These are phyloP conservation scores for Aspergillus sclerotialis DNA, from an alignment of 2,329 filamentous ascomycete genomes.

Conservation along the genomic window DNA sequence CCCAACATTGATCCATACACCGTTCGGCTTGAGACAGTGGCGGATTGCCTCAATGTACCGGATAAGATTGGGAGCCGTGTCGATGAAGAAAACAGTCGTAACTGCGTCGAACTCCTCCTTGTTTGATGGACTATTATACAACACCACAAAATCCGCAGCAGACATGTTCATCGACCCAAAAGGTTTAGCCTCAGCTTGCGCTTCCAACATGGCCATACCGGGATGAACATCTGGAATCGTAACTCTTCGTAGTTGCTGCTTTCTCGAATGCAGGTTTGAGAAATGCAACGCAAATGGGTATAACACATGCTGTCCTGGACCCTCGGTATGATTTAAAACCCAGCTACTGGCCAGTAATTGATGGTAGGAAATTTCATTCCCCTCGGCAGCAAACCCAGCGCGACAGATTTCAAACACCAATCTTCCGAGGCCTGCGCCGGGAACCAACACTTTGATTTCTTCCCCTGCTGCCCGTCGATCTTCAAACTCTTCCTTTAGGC, in stretches of 20 bases:
- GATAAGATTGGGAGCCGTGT: conserved; percentile 90
- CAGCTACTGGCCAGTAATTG: conserved; percentile 77
- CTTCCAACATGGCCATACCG: conserved; percentile 45
- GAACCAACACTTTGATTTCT: conserved; percentile 66
- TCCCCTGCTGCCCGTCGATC: conserved; percentile 24
- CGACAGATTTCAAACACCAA: conserved; percentile 80
- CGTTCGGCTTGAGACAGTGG: conserved; percentile 68
- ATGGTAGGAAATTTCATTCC: conserved; percentile 96
- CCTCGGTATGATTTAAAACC: conserved; percentile 47
- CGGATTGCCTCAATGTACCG: conserved; percentile 79
- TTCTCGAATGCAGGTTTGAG: conserved; percentile 70
- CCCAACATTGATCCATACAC: conserved; percentile 82
- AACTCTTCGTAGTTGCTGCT: conserved; percentile 68
- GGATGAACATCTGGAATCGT: conserved; percentile 76
- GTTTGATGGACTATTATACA: conserved; percentile 64
- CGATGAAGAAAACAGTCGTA: conserved; percentile 89
- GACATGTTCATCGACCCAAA: conserved; percentile 81
- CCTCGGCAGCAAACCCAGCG: conserved; percentile 68
- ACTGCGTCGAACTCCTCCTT: conserved; percentile 68
- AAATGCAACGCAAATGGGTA: conserved; percentile 84
- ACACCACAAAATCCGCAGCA: conserved; percentile 83
- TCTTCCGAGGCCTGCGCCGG: conserved; percentile 81
- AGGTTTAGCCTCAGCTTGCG: conserved; percentile 19
- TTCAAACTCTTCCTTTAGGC: conserved; percentile 49
- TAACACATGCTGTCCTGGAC: conserved; percentile 60